phyloP scores from a whole-genome alignment of 306 rosid genomes.

The Pterocarpus macrocarpus region DNA sequence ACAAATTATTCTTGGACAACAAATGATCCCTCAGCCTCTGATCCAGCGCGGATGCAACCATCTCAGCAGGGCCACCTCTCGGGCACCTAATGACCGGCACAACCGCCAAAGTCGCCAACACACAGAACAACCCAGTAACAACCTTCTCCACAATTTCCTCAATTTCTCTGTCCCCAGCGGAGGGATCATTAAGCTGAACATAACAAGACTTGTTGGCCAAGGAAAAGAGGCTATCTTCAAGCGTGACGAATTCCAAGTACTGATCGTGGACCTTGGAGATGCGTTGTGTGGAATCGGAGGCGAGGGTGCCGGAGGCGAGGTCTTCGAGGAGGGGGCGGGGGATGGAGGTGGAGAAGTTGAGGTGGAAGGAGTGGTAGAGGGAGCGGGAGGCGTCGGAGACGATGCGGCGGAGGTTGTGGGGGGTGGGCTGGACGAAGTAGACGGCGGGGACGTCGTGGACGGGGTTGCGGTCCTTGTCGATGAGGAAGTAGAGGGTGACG shows the following conservation, averaged over 20 bases:
- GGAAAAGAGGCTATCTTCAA: conserved; percentile 88
- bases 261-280: conserved; percentile 95
- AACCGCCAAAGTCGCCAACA: conserved; percentile 85
- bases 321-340: conserved; percentile 95
- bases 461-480: conserved; percentile 92
- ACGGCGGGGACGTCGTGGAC: conserved; percentile 95
- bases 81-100: conserved; percentile 90
- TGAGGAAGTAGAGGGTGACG: conserved; percentile 85
- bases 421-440: conserved; percentile 84
- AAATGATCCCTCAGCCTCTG: conserved; percentile 92
- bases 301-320: conserved; percentile 82
- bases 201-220: conserved; percentile 77
- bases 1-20: conserved; percentile 86
- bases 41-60: conserved; percentile 94
- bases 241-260: conserved; percentile 88
- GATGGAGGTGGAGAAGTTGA: conserved; percentile 84
- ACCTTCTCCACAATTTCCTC: conserved; percentile 88
- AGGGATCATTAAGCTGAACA: conserved; percentile 88
- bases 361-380: conserved; percentile 76
- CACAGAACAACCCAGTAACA: conserved; percentile 81
- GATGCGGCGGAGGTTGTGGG: conserved; percentile 73
- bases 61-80: conserved; percentile 93
- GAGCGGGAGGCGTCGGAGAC: conserved; percentile 76
- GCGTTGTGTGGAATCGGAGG: conserved; percentile 73
- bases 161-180: conserved; percentile 92